Conservation (phyloP, 139 green algal genomes). For the Mychonastes homosphaera region DNA sequence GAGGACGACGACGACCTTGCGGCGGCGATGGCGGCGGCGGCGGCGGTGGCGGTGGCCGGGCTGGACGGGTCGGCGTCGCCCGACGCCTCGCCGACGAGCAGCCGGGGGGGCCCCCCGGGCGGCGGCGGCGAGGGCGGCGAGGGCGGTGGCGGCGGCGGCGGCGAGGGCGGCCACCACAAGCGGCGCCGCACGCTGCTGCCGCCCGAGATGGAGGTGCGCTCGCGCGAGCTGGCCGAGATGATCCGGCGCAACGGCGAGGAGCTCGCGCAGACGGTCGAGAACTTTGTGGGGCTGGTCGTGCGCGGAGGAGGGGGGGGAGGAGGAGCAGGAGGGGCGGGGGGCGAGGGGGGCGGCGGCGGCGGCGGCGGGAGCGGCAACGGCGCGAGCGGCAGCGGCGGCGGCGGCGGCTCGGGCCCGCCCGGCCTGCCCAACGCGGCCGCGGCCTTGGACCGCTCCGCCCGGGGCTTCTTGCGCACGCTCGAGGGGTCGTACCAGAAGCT, state of each 20-base stretch:
- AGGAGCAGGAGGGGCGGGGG: slow-evolving; percentile 42
- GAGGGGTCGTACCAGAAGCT: slow-evolving; percentile 39
- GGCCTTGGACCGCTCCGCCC: slow-evolving; percentile 35
- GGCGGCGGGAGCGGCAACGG: neutral
- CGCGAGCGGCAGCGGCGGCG: neutral
- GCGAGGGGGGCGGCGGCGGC: slow-evolving; percentile 7
- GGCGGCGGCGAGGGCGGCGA: slow-evolving; percentile 1
- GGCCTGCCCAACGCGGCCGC: slow-evolving; percentile 24
- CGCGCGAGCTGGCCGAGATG: slow-evolving; percentile 30
- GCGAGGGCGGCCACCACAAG: neutral
- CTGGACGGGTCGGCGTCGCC: no score
- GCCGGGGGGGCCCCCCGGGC: no score
- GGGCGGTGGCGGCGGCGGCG: neutral
- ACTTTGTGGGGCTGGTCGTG: no score
- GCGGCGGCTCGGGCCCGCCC: slow-evolving; percentile 5
- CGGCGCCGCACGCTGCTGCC: neutral
- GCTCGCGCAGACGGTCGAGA: slow-evolving; percentile 49
- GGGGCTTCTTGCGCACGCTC: slow-evolving; percentile 37
- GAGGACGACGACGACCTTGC: slow-evolving; percentile 1
- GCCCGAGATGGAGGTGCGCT: neutral
- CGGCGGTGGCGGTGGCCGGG: neutral
- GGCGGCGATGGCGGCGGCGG: slow-evolving; percentile 2
- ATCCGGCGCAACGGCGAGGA: slow-evolving; percentile 48
- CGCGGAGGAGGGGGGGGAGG: no score
- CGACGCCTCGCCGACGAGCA: no score